phyloP scores from a whole-genome alignment of 257 asterid genomes.

The Nicotiana knightiana region DNA sequence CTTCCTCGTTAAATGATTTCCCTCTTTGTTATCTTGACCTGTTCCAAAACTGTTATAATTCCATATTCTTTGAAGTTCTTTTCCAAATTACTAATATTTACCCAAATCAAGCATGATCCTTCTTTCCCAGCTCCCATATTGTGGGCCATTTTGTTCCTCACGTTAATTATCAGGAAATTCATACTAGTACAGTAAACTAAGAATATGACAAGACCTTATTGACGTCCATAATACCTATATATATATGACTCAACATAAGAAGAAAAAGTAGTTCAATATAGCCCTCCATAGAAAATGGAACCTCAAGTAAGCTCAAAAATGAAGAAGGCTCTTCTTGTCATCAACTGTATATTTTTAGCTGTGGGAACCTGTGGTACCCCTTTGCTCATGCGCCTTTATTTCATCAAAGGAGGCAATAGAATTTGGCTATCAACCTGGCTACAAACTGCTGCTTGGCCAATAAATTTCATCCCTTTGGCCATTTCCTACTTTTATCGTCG shows the following conservation, averaged over 20 bases:
- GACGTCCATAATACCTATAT: neutral
- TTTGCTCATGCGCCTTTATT: conserved; percentile 22
- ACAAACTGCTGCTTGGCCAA: conserved; percentile 23
- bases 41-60: too few species aligned
- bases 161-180: neutral
- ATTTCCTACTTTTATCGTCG: conserved; percentile 13
- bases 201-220: neutral
- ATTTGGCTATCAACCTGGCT: conserved; percentile 28
- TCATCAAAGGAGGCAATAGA: conserved; percentile 28
- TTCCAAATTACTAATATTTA: too few species aligned
- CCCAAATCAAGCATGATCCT: too few species aligned
- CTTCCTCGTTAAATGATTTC: too few species aligned
- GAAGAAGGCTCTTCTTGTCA: conserved; percentile 15
- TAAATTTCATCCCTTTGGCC: conserved; percentile 14
- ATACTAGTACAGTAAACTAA: neutral
- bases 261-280: neutral
- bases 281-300: neutral
- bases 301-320: conserved; percentile 11
- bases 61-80: too few species aligned
- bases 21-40: too few species aligned
- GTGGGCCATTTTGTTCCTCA: neutral
- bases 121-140: neutral
- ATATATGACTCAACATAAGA: neutral
- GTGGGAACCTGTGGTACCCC: conserved; percentile 29
- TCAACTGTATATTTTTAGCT: conserved; percentile 21